Evolutionary conservation across 1,284 basidiomycete genomes (phyloP).

Genomic region (Trichosporon sp.): DNA sequence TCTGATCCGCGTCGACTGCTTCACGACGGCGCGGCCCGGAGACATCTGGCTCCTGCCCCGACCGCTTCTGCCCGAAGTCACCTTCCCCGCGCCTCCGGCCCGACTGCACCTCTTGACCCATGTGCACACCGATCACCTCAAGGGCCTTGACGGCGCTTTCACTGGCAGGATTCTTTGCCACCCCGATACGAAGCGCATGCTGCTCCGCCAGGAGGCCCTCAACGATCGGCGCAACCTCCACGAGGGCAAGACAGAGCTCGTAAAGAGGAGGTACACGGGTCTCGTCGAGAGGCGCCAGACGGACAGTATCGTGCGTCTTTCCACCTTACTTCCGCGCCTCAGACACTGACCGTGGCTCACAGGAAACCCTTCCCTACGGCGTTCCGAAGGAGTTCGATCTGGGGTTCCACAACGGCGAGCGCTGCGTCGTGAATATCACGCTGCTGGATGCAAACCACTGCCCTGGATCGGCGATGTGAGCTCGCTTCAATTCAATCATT

Average conservation of each 20-base stretch:
- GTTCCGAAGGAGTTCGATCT: conserved; percentile 62
- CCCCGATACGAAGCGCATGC: conserved; percentile 72
- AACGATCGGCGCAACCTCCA: conserved; percentile 58
- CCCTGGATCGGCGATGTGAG: conserved; percentile 84
- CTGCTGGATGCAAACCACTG: conserved; percentile 90
- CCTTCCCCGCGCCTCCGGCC: conserved; percentile 50
- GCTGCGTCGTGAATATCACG: conserved; percentile 62
- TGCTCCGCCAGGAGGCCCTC: conserved; percentile 67
- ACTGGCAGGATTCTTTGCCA: conserved; percentile 64
- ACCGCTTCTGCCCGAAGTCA: conserved; percentile 10
- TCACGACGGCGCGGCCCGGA: conserved; percentile 49
- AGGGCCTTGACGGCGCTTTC: conserved; percentile 34
- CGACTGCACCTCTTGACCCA: conserved; percentile 71
- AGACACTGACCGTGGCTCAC: background rate
- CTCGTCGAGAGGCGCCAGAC: background rate
- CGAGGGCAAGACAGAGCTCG: conserved; percentile 56
- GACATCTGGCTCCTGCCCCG: conserved; percentile 19
- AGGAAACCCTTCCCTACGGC: conserved; percentile 36
- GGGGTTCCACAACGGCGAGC: conserved; percentile 49
- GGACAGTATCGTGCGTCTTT: background rate
- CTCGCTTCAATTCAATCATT: background rate
- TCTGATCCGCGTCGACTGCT: conserved; percentile 70
- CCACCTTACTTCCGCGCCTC: background rate
- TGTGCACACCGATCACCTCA: conserved; percentile 71
- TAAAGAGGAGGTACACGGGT: conserved; percentile 52